Base-by-base conservation (phyloP, 2,329 filamentous ascomycete genomes). In the Daldinia eschscholtzii region DNA sequence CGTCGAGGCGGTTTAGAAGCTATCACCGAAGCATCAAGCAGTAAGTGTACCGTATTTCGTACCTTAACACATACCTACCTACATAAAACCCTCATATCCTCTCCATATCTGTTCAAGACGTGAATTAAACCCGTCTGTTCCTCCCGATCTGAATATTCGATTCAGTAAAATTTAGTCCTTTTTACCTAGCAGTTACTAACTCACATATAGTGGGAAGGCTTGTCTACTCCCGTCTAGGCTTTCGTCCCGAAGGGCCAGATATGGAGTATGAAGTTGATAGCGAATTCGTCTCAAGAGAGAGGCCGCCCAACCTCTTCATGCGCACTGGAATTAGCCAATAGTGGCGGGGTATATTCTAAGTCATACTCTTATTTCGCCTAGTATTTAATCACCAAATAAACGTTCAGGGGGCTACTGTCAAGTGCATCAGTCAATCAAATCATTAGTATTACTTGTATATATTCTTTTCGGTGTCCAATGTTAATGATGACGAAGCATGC, bases 281-380 rank as follows among this genome's bases (percentile, higher is more conserved):
- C 2, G 80, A 84, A 72, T 85, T 85, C 37, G 65, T 70, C 52
- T 73, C 72, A 4, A 75, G 79, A 23, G 66, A 75, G 0, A 66
- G 75, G 48, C 84, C 84, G 18, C 77, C 83, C 0, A 86, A 86
- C 68, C 44, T 86, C 0, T 86, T 87, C 42, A 81, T 86, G 79
- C 78, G 84, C 1, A 85, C 81, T 4, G 73, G 76, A 1, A 35
- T 7, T 12, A 30, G n/a, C 3, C 50, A 50, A 26, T 23, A 26
- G 13, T n/a, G 7, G 30, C n/a, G 23, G n/a, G 0, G 37, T 39
- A 12, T 10, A 6, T 12, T 12, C 15, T 52, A 18, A n/a, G n/a
- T 7, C 15, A 4, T 3, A n/a, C 44, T 10, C 1, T 3, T 26
- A 2, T 6, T 13, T 28, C 6, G 13, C 6, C 20, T 28, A 6